These are phyloP conservation scores for Botryococcus braunii DNA, from an alignment of 163 green algal genomes.

Conservation along the genomic window DNA sequence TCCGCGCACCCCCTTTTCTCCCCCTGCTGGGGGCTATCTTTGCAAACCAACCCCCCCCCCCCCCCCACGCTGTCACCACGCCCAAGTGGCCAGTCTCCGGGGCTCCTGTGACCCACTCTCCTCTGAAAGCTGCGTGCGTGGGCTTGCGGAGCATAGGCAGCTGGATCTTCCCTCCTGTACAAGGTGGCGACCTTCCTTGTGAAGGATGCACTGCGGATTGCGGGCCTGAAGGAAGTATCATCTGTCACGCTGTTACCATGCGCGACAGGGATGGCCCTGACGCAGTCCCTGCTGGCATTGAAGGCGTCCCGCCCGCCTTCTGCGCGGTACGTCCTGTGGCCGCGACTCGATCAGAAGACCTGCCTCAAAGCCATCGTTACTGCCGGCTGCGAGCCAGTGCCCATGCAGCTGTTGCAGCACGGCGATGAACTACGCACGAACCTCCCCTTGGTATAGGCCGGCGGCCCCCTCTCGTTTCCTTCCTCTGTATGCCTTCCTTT, in stretches of 20 bases:
- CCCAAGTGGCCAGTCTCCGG: too few species aligned
- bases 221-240: conserved; percentile 62
- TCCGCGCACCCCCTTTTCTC: too few species aligned
- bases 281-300: conserved; percentile 59
- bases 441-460: conserved; percentile 51
- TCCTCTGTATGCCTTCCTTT: too few species aligned
- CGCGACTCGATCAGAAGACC: conserved; percentile 96
- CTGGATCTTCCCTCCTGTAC: conserved; percentile 78
- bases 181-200: conserved; percentile 67
- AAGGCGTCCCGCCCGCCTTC: conserved; percentile 18
- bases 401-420: conserved; percentile 48
- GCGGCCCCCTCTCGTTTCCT: too few species aligned
- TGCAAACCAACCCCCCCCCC: too few species aligned
- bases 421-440: conserved; percentile 82
- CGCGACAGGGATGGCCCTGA: conserved; percentile 91
- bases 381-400: conserved; percentile 53
- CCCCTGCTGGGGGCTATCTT: too few species aligned
- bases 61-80: too few species aligned
- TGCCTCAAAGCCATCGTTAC: conserved; percentile 86
- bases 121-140: too few species aligned
- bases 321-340: conserved; percentile 76
- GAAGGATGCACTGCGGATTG: conserved; percentile 64
- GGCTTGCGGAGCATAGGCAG: too few species aligned
- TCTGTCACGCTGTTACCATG: conserved; percentile 73
- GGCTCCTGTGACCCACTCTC: too few species aligned